Evolutionary conservation across 1,284 basidiomycete species (phyloP).

Genomic region (Ustilago cynodontis): DNA sequence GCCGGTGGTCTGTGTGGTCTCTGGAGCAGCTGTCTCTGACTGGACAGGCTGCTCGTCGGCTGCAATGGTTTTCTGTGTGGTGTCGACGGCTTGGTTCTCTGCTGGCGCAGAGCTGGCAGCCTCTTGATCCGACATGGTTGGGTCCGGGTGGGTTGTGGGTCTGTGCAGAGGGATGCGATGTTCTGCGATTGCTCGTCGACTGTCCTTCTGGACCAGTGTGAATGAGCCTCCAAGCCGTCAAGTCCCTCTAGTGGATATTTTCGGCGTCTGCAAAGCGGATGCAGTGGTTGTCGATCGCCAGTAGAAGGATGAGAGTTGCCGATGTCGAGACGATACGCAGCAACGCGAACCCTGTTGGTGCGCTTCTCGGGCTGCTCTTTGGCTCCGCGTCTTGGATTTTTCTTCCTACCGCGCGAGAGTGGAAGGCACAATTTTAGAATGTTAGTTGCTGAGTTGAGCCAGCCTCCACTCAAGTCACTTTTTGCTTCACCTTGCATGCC

Average conservation of each 20-base stretch:
- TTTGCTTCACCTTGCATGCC: background rate
- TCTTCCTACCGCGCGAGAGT: constrained; percentile 45
- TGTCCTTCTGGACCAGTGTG: background rate
- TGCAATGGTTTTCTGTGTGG: background rate
- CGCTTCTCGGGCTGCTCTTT: background rate
- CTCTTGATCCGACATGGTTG: constrained; percentile 48
- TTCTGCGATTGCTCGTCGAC: background rate
- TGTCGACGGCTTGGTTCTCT: background rate
- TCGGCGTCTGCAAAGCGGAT: background rate
- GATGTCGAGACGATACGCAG: background rate
- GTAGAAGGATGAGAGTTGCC: background rate
- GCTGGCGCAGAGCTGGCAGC: constrained; percentile 8
- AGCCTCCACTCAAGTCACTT: constrained; percentile 39
- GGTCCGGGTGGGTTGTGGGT: background rate
- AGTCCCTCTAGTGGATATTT: background rate
- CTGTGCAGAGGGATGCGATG: constrained; percentile 11
- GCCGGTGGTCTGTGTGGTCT: background rate
- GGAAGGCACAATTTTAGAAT: background rate
- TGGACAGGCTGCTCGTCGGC: constrained; percentile 1
- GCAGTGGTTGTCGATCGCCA: background rate
- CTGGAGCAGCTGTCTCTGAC: background rate
- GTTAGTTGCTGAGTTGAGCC: constrained; percentile 8
- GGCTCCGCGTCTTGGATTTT: constrained; percentile 15
- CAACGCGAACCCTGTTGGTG: background rate
- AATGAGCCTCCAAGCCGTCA: background rate